Conservation (phyloP, 768 basidiomycete species). For the Holtermanniella nyarrowii region DNA sequence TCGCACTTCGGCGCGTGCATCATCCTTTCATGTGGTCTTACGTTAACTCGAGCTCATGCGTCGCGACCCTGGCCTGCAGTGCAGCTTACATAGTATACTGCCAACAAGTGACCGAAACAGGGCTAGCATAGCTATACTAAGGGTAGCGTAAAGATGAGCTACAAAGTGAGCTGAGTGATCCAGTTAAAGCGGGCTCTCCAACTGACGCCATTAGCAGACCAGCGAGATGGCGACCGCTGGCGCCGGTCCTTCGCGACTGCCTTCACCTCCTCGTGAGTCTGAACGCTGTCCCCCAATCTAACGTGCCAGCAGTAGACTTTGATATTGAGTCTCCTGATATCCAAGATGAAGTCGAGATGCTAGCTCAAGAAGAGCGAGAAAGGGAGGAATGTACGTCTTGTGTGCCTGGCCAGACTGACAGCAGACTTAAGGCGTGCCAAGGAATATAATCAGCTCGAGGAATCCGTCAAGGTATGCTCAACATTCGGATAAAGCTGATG, state of each 20-base stretch:
- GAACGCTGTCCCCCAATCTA: no score
- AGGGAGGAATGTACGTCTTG: conserved; percentile 15
- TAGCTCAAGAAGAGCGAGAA: conserved; percentile 11
- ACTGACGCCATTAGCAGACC: background rate
- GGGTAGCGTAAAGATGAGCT: no score
- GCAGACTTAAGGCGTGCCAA: conserved; percentile 15
- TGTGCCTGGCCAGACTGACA: no score
- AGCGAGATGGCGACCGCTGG: background rate
- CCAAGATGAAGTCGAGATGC: conserved; percentile 3
- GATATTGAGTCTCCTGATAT: background rate
- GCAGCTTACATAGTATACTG: no score
- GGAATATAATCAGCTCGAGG: conserved; percentile 28
- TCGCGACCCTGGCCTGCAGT: no score
- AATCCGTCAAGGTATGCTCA: conserved; percentile 24
- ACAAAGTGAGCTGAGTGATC: no score
- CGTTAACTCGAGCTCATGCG: no score
- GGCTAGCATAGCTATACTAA: no score
- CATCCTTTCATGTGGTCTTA: no score
- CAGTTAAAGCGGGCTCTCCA: no score
- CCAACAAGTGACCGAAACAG: no score
- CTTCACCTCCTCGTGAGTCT: background rate
- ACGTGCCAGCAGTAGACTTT: background rate
- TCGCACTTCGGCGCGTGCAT: no score
- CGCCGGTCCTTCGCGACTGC: background rate
- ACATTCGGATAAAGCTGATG: background rate